Percentiles rank a stretch among this genome's conserved stretches.
These are phyloP conservation scores for Fusarium tricinctum DNA, from an alignment of 2,329 filamentous ascomycete genomes.

Conservation along the genomic window DNA sequence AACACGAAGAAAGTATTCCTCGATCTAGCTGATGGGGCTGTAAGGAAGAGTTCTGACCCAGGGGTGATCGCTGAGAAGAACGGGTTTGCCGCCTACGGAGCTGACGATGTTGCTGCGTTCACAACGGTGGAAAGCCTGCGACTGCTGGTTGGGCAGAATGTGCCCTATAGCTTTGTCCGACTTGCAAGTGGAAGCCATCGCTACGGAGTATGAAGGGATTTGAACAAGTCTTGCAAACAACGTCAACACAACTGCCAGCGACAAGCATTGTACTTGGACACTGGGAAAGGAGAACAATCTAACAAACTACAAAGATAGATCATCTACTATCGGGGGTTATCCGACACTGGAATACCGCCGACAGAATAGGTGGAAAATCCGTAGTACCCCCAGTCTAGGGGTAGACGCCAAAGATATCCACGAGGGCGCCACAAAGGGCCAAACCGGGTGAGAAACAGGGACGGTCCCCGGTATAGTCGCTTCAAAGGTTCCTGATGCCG, in stretches of 20 bases:
- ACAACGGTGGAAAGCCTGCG: slow-evolving; percentile 86
- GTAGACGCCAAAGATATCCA: slow-evolving; percentile 23
- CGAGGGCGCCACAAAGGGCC: slow-evolving; percentile 16
- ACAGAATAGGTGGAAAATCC: slow-evolving; percentile 36
- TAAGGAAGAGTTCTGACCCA: slow-evolving; percentile 73
- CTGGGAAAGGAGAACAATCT: slow-evolving; percentile 3
- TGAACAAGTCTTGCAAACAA: background rate
- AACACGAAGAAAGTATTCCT: slow-evolving; percentile 79
- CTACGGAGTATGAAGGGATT: slow-evolving; percentile 57
- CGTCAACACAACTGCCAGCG: slow-evolving; percentile 1
- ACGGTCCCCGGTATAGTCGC: slow-evolving; percentile 25
- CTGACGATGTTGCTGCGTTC: slow-evolving; percentile 85
- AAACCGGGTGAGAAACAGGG: slow-evolving; percentile 28
- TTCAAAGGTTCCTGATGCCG: slow-evolving; percentile 36
- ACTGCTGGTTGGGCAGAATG: slow-evolving; percentile 85
- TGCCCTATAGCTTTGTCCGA: slow-evolving; percentile 88
- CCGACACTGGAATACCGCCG: slow-evolving; percentile 29
- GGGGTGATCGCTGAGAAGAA: slow-evolving; percentile 77
- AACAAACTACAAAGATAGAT: background rate
- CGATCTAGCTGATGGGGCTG: slow-evolving; percentile 75
- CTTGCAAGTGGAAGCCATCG: slow-evolving; percentile 71
- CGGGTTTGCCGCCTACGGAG: slow-evolving; percentile 84
- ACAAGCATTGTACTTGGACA: slow-evolving; percentile 4
- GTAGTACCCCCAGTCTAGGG: slow-evolving; percentile 29
- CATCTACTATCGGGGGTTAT: slow-evolving; percentile 23